phyloP scores from a whole-genome alignment of 768 basidiomycete genomes.

The Termitomyces sp. region DNA sequence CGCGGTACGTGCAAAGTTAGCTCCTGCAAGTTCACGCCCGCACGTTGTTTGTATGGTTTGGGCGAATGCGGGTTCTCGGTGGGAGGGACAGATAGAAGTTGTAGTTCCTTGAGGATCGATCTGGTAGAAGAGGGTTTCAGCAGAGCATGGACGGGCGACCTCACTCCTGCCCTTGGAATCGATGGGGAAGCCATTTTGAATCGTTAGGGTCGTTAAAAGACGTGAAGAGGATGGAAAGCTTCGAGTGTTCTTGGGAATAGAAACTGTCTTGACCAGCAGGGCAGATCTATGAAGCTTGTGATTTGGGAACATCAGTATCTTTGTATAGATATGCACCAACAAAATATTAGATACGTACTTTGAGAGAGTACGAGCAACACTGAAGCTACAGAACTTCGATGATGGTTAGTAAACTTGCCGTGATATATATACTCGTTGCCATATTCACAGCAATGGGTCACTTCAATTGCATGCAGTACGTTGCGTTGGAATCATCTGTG shows the following conservation, averaged over 20 bases:
- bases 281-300: slow-evolving; percentile 22
- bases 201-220: slow-evolving; percentile 19
- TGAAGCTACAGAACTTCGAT: slow-evolving; percentile 12
- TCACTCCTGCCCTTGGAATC: slow-evolving; percentile 29
- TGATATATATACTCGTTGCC: slow-evolving; percentile 12
- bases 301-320: neutral
- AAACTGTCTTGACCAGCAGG: slow-evolving; percentile 46
- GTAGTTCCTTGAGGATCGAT: slow-evolving; percentile 37
- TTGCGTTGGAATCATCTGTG: neutral
- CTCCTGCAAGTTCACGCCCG: slow-evolving; percentile 12
- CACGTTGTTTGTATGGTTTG: slow-evolving; percentile 18
- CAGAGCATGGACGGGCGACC: slow-evolving; percentile 26
- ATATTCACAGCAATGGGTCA: slow-evolving; percentile 11
- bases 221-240: slow-evolving; percentile 10
- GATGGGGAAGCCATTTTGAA: slow-evolving; percentile 33
- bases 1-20: slow-evolving; percentile 12
- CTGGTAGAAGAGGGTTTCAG: slow-evolving; percentile 22
- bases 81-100: slow-evolving; percentile 13
- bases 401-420: neutral
- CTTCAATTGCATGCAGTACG: slow-evolving; percentile 4
- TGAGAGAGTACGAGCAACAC: slow-evolving; percentile 10
- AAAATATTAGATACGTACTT: neutral
- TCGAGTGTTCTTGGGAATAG: slow-evolving; percentile 21
- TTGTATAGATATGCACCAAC: neutral
- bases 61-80: slow-evolving; percentile 38